Evolutionary conservation across 2,329 filamentous ascomycete genomes (phyloP), one percentile per base, ranked within the genome.

Genomic region (Talaromyces atroroseus): DNA sequence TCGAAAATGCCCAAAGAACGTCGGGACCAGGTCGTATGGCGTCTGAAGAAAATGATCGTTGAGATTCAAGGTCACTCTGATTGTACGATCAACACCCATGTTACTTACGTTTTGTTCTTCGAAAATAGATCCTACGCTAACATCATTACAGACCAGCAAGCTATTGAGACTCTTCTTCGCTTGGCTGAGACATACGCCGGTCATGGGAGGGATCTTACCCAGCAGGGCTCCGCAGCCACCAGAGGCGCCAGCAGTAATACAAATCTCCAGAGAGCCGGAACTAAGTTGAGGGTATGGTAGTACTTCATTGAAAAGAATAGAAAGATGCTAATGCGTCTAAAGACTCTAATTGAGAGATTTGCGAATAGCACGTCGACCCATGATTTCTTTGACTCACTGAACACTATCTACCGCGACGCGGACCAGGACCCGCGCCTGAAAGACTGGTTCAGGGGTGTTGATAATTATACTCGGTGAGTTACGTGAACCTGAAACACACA

Each of bases 11-110:
- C 94, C 1, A 78, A 92, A 74, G 92, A 97, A 72, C 90, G 94
- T 59, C 90, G 92, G 59, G 91, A 97, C 7, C 91, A 96, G 78
- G 87, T 86, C 56, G 86, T 96, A 65, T 96, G 86, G 82, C 89
- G 94, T 38, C 76, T 99, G 63, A 99, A 92, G 85, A 97, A 97
- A 84, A 95, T 97, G 88, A 78, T 99, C 40, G 85, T 96, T 47
- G 94, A 99, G 75, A 91, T 95, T 65, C 94, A 99, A 76, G 89
- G 92, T 56, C 94, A 97, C 68, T 84, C 89, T 58, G 92, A 99
- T 66, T 99, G 82, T 85, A 74, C 71, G 52, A 18, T n/a, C 2
- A 12, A 11, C n/a, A n/a, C 23, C 24, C 18, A 23, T 20, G 3
- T 12, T 21, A 12, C n/a, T n/a, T 16, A 34, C 29, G 5, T 29